A percentile compares a stretch with the other conserved stretches of the same genome.
Conservation (phyloP, 225 moss, liverwort and hornwort species). For the Ulota crispa region DNA sequence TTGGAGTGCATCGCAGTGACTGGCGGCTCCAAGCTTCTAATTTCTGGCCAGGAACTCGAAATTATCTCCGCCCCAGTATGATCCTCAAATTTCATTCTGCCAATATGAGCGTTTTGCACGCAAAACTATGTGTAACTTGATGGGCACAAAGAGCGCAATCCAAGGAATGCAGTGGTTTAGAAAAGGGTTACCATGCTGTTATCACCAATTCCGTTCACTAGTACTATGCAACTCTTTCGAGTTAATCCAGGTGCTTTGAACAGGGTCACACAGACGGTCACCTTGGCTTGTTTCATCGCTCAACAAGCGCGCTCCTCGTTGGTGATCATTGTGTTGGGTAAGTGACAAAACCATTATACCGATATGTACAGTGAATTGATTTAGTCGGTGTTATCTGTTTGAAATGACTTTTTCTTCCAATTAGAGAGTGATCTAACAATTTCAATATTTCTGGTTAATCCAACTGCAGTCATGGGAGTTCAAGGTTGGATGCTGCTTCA, state of each 20-base stretch:
- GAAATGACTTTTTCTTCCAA: neutral
- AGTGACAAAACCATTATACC: constrained; percentile 18
- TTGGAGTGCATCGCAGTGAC: constrained; percentile 72
- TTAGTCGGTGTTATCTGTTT: neutral
- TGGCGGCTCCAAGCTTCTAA: constrained; percentile 76
- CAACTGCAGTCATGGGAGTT: constrained; percentile 78
- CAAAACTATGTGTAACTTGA: neutral
- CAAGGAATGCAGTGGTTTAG: constrained; percentile 9
- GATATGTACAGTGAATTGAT: neutral
- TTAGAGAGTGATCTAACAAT: constrained; percentile 9
- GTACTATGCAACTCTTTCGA: constrained; percentile 9
- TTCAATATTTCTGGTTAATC: constrained; percentile 1
- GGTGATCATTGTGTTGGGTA: constrained; percentile 99
- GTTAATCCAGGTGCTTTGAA: constrained; percentile 26
- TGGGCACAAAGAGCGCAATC: neutral
- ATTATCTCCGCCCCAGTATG: constrained; percentile 81
- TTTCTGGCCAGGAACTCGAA: constrained; percentile 88
- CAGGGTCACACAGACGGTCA: constrained; percentile 99
- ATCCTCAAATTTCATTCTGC: neutral
- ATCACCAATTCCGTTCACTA: neutral
- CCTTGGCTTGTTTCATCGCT: constrained; percentile 81
- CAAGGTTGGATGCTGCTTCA: constrained; percentile 63
- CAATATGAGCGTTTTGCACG: neutral
- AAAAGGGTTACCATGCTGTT: constrained; percentile 20
- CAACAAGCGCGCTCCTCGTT: constrained; percentile 80